Conservation (phyloP, 768 basidiomycete genomes). For the Gyrodon lividus region DNA sequence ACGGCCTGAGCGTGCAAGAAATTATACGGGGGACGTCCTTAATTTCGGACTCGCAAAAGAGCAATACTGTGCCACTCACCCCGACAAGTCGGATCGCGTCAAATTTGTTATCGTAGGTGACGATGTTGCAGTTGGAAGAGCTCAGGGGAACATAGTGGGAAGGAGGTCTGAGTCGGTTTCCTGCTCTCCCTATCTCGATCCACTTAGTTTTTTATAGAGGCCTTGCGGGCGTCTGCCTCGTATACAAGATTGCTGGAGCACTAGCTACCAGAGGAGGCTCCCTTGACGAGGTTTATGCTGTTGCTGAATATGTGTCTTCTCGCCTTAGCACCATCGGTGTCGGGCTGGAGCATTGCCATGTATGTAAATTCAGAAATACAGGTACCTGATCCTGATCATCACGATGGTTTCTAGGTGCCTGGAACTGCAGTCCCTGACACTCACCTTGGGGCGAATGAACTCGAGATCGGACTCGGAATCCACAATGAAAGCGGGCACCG, state of each 20-base stretch:
- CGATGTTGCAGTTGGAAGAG: constrained; percentile 82
- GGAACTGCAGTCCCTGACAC: constrained; percentile 63
- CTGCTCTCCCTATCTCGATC: too few relatives aligned
- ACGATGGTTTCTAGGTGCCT: constrained; percentile 54
- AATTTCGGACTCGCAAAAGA: constrained; percentile 92
- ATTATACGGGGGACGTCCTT: constrained; percentile 88
- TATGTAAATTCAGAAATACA: constrained; percentile 26
- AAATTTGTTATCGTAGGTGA: constrained; percentile 85
- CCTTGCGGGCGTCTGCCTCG: constrained; percentile 75
- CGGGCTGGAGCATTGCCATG: constrained; percentile 87
- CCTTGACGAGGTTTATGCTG: constrained; percentile 64
- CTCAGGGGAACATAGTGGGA: constrained; percentile 83
- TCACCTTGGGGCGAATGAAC: constrained; percentile 58
- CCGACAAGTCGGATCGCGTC: constrained; percentile 63
- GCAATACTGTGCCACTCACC: constrained; percentile 69
- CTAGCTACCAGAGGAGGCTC: constrained; percentile 64
- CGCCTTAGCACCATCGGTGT: constrained; percentile 81
- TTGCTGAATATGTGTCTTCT: constrained; percentile 65
- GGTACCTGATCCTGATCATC: neutral
- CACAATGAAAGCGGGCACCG: constrained; percentile 85
- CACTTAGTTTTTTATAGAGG: constrained; percentile 47
- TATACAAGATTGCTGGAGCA: constrained; percentile 91
- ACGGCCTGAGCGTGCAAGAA: constrained; percentile 41
- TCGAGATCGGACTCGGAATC: constrained; percentile 90
- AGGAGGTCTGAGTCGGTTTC: constrained; percentile 48